A percentile compares a stretch with the other conserved stretches of the same genome.
These are phyloP conservation scores for Termitomyces sp. DNA, from an alignment of 768 basidiomycete species.

Conservation along the genomic window DNA sequence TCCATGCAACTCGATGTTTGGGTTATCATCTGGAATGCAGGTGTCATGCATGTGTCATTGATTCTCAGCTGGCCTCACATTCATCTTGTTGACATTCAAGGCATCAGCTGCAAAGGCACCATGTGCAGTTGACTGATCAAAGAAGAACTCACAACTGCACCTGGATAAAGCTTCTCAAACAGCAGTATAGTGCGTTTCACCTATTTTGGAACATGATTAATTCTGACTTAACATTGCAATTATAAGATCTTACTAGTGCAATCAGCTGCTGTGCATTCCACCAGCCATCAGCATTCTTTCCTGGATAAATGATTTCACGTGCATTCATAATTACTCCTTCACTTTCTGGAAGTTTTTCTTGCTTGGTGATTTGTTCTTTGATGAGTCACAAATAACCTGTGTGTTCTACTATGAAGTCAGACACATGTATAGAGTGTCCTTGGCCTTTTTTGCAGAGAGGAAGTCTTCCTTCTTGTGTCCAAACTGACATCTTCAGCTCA, in stretches of 20 bases:
- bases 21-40: too few relatives aligned
- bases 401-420: too few relatives aligned
- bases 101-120: slow-evolving; percentile 11
- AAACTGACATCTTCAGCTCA: not conserved
- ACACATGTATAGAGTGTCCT: too few relatives aligned
- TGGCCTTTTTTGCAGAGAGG: not conserved
- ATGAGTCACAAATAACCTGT: not conserved
- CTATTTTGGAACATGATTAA: not conserved
- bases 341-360: too few relatives aligned
- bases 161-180: too few relatives aligned
- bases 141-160: too few relatives aligned
- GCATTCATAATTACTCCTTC: slow-evolving; percentile 7
- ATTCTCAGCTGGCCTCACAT: too few relatives aligned
- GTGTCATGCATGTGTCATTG: too few relatives aligned
- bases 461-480: not conserved
- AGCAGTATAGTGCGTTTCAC: slow-evolving; percentile 2
- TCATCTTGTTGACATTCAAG: slow-evolving; percentile 15
- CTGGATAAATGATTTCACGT: slow-evolving; percentile 15
- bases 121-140: too few relatives aligned
- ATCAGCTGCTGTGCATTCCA: slow-evolving; percentile 15
- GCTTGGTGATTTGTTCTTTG: not conserved
- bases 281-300: too few relatives aligned
- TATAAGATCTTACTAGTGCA: slow-evolving; percentile 4
- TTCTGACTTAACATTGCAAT: not conserved
- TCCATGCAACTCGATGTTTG: too few relatives aligned